phyloP scores from a whole-genome alignment of 176 grass and related monocot species.

The Poa pratensis region DNA sequence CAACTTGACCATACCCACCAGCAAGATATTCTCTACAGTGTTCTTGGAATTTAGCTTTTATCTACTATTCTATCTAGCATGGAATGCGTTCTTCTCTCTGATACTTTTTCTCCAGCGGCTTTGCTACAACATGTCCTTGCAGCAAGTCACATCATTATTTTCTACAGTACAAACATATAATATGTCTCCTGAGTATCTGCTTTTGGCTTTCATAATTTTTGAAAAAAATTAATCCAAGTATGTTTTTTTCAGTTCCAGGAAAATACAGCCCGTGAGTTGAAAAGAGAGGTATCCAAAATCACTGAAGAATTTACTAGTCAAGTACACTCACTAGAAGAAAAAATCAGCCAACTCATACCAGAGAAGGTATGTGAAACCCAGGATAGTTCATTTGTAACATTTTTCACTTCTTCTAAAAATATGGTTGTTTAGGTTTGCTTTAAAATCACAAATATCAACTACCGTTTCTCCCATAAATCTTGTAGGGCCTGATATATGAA shows the following conservation, averaged over 20 bases:
- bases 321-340: constrained; percentile 63
- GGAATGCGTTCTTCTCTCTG: not conserved
- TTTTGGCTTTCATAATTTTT: not conserved
- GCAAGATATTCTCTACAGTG: not conserved
- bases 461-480: constrained; percentile 44
- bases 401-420: constrained; percentile 22
- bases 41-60: not conserved
- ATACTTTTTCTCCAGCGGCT: not conserved
- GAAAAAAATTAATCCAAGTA: not conserved
- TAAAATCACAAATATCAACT: constrained; percentile 1
- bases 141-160: not conserved
- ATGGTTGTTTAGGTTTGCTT: constrained; percentile 17
- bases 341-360: constrained; percentile 54
- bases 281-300: constrained; percentile 57
- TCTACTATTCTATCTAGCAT: constrained; percentile 1
- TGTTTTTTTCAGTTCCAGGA: constrained; percentile 62
- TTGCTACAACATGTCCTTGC: constrained; percentile 2
- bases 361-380: constrained; percentile 67
- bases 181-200: not conserved
- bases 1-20: not conserved
- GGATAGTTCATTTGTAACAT: constrained; percentile 30
- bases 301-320: constrained; percentile 59
- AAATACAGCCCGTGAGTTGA: constrained; percentile 50
- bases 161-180: not conserved
- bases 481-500: constrained; percentile 61